Conservation (phyloP, 2,329 filamentous ascomycete genomes). For the Stagonosporopsis vannaccii region DNA sequence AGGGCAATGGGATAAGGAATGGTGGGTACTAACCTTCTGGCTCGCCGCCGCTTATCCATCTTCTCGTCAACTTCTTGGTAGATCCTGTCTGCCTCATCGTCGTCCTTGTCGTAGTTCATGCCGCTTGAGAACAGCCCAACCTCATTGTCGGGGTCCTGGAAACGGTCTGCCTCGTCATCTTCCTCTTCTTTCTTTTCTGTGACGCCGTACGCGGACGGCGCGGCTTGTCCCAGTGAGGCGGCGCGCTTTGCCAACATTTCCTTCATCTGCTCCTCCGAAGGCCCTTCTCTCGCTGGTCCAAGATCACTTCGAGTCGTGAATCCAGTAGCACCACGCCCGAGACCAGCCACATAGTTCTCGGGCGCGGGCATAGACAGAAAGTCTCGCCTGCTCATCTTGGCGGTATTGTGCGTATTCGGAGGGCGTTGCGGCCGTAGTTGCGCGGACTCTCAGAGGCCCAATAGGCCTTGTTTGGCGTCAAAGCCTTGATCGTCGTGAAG, state of each 20-base stretch:
- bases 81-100: slow-evolving; percentile 96
- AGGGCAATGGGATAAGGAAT: slow-evolving; percentile 25
- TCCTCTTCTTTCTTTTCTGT: slow-evolving; percentile 73
- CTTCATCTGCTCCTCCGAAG: slow-evolving; percentile 97
- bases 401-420: slow-evolving; percentile 13
- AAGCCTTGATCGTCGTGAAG: background rate
- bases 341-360: slow-evolving; percentile 80
- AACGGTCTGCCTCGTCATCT: slow-evolving; percentile 77
- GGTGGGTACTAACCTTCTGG: slow-evolving; percentile 76
- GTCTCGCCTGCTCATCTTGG: slow-evolving; percentile 73
- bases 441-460: slow-evolving; percentile 7
- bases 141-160: slow-evolving; percentile 96
- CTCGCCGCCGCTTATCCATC: slow-evolving; percentile 89
- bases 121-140: slow-evolving; percentile 94
- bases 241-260: slow-evolving; percentile 95
- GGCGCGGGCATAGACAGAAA: slow-evolving; percentile 82
- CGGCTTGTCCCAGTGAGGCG: slow-evolving; percentile 76
- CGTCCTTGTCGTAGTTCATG: slow-evolving; percentile 89
- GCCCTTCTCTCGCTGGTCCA: slow-evolving; percentile 91
- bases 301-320: slow-evolving; percentile 98
- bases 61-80: slow-evolving; percentile 96
- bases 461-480: background rate
- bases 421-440: slow-evolving; percentile 1
- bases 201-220: slow-evolving; percentile 76
- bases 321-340: slow-evolving; percentile 95